Evolutionary conservation across 257 asterid genomes (phyloP), one percentile per base, ranked within the genome.

Genomic region (Plectranthus barbatus): DNA sequence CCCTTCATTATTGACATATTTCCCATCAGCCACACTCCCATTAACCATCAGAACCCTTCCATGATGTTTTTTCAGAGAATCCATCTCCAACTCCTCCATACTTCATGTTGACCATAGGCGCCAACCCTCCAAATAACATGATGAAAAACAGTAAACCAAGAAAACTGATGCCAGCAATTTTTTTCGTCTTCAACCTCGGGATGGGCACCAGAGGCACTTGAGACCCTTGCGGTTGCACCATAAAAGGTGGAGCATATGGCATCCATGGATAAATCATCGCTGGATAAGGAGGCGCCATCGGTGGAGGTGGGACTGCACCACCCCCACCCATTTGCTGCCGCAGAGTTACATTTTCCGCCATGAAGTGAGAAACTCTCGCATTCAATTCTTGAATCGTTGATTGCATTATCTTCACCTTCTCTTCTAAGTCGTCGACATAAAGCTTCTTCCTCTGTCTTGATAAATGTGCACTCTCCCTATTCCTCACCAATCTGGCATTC

Each of bases 391-490:
- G 95, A 77, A 90, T 86, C 0, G 91, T 84, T 0, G 94, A 80
- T 49, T 83, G 80, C 97, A 90, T 79, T 9, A 62, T 69, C 76
- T 72, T 86, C 60, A 90, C 86, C 66, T 86, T 86, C 63, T 86
- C 97, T 81, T 90, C 97, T 67, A 90, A 85, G 70, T 86, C 97
- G 51, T 81, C 95, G 13, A 86, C 87, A 57, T 86, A 85, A 52
- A 83, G 91, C 74, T 84, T 90, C 78, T 81, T 90, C 74, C 97
- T 81, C 76, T 83, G 88, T 67, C 97, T 80, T 0, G 97, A 90
- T 34, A 90, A 70, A 14, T 86, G 97, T 14, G 97, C 97, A 80
- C 97, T 90, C 78, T 90, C 97, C 57, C 97, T 82, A 52, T 90
- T 90, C 86, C 97, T 90, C 70, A 86, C 72, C 73, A 90, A 71